These are phyloP conservation scores for Ilex aquifolium DNA, from an alignment of 257 asterid genomes.

Conservation along the genomic window DNA sequence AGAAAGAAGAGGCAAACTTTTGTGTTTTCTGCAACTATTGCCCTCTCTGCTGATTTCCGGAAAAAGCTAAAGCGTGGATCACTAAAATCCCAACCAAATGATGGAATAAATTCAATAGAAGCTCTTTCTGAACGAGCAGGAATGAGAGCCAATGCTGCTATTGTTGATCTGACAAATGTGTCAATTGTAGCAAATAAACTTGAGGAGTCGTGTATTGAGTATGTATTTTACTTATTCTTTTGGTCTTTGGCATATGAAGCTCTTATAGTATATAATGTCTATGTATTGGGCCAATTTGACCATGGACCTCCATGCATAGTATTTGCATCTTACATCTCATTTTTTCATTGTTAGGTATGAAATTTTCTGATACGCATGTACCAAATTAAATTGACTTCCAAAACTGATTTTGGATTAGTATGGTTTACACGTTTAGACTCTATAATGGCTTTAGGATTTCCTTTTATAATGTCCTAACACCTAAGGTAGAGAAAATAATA, in stretches of 20 bases:
- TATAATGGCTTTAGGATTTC: neutral
- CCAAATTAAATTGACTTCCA: too few species aligned
- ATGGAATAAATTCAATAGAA: conserved; percentile 79
- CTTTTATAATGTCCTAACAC: neutral
- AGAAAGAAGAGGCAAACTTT: conserved; percentile 92
- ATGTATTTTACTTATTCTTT: conserved; percentile 23
- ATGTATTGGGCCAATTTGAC: neutral
- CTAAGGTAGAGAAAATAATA: neutral
- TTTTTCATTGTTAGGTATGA: neutral
- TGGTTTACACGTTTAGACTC: too few species aligned
- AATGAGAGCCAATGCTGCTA: conserved; percentile 78
- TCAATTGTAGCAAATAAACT: conserved; percentile 77
- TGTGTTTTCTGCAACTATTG: conserved; percentile 96
- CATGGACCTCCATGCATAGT: neutral
- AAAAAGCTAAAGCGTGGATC: conserved; percentile 87
- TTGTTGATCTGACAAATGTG: conserved; percentile 83
- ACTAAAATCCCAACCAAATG: conserved; percentile 37
- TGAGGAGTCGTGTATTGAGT: conserved; percentile 89
- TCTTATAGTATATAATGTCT: neutral
- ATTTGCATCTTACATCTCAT: neutral
- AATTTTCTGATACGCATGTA: too few species aligned
- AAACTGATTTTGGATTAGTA: too few species aligned
- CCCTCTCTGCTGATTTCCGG: conserved; percentile 81
- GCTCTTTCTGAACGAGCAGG: conserved; percentile 90
- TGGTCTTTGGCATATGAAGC: neutral